Base-by-base conservation (phyloP, 148 eudicot species). In the Chenopodium album region DNA sequence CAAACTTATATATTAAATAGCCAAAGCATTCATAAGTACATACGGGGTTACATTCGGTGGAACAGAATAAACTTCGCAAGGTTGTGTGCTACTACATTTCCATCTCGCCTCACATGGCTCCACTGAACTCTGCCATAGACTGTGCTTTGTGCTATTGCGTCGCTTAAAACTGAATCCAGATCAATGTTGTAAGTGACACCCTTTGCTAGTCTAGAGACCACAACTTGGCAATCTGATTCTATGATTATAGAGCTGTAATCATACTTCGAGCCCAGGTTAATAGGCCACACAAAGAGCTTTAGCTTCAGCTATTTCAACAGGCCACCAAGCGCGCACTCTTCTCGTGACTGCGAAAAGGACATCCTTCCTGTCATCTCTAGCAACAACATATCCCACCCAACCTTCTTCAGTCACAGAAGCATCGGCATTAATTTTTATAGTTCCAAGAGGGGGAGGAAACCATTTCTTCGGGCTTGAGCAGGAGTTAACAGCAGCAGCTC, bases 281-380 rank as follows among this genome's bases (percentile, higher is more conserved):
- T 2, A 0, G 12, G 17, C 60, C 2, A 54, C 5, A 11, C 14
- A 12, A 20, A 0, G 0, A 23, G 64, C 64, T 0, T 60, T 16
- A 0, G 64, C 23, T 1, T 60, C 64, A 2, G 23, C 23, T 0
- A 60, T 3, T 6, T 14, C 64, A 0, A 17, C 64, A 60, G 64
- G 4, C 64, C 64, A 60, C 20, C 19, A 14, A 1, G 23, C 64
- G 19, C 64, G 23, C 20, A 20, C 4, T 20, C 22, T 0, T 1
- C 3, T 13, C 20, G 7, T 1, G 1, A 26, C 64, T 4, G 64
- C 64, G 20, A 60, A 60, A 0, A 60, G 7, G 0, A 60, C 64
- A 0, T 4, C 22, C 0, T 23, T 23, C 3, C 0, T 17, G 0
- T 1, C 2, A 13, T 17, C 19, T 0, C 23, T 23, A 0, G 20